Evolutionary conservation across 768 basidiomycete species (phyloP), one percentile per base, ranked within the genome.

Genomic region (Russula dissimulans): DNA sequence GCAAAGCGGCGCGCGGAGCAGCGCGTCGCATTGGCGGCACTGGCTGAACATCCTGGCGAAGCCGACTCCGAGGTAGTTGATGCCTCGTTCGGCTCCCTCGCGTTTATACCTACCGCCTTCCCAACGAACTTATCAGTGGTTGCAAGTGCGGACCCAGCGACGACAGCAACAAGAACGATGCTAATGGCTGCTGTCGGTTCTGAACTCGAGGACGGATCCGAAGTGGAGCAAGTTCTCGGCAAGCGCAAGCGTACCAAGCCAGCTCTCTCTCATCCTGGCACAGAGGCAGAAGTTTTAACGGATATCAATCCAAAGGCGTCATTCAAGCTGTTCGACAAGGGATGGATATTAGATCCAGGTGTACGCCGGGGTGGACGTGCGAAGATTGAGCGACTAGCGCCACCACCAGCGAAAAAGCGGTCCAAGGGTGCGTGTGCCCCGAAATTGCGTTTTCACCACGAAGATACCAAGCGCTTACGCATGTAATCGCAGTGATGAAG

Each of bases 291-390:
- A 29, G 73, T 88, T 56, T 85, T 91, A 3, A 79, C 84, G n/a
- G 77, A 84, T 44, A 82, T 95, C 36, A 87, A 87, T 68, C 78
- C 80, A 45, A 79, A 81, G 56, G 80, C 80, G 45, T 86, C 85
- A 18, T 97, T 95, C 76, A 81, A 77, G 68, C 72, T 86, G 73
- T 95, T 95, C 73, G 86, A 97, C 60, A 76, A 78, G 26, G 93
- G 93, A 0, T 95, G 91, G 92, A 90, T 95, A 8, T 73, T 95
- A 14, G 89, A 91, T 26, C 76, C 83, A 3, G 89, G 87, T 38
- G 80, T 83, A 54, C 80, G 82, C 64, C 79, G 92, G 36, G 80
- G 84, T 34, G 83, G 83, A 22, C 75, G 87, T 14, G 70, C 72
- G 22, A 68, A 75, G 14, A 62, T 77, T 10, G 82, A 83, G 29